Conservation (phyloP, 2,329 filamentous ascomycete genomes). For the Hymenoscyphus albidus region DNA sequence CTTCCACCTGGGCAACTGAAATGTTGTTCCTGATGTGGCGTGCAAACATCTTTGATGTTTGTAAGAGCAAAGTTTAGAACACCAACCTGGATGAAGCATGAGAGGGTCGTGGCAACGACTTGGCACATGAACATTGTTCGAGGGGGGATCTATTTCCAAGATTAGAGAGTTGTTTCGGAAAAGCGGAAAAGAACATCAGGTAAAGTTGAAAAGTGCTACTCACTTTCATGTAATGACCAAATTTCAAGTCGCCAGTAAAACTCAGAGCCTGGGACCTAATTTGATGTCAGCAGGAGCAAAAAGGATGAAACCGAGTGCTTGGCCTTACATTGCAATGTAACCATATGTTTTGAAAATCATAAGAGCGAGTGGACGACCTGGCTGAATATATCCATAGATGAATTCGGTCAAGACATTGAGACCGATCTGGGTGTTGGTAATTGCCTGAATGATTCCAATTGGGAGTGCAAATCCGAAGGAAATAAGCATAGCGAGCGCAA, state of each 20-base stretch:
- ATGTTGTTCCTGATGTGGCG: slow-evolving; percentile 49
- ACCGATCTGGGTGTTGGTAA: slow-evolving; percentile 67
- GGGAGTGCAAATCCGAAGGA: slow-evolving; percentile 62
- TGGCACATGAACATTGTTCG: slow-evolving; percentile 38
- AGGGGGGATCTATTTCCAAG: slow-evolving; percentile 43
- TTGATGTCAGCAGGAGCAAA: neutral
- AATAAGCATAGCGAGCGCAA: slow-evolving; percentile 62
- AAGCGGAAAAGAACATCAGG: slow-evolving; percentile 39
- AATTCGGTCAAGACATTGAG: slow-evolving; percentile 71
- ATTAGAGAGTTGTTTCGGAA: slow-evolving; percentile 51
- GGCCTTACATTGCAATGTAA: slow-evolving; percentile 66
- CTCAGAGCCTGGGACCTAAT: slow-evolving; percentile 37
- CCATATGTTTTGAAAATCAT: slow-evolving; percentile 78
- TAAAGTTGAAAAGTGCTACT: neutral
- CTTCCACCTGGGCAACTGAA: slow-evolving; percentile 51
- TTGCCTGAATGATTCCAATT: slow-evolving; percentile 65
- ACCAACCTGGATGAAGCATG: slow-evolving; percentile 61
- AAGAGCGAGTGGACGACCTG: slow-evolving; percentile 66
- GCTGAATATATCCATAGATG: slow-evolving; percentile 69
- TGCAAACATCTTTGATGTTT: slow-evolving; percentile 63
- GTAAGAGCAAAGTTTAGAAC: slow-evolving; percentile 60
- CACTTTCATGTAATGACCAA: slow-evolving; percentile 49
- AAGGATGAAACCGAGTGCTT: slow-evolving; percentile 40
- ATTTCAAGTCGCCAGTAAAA: slow-evolving; percentile 47
- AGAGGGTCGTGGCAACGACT: slow-evolving; percentile 56